A percentile compares a stretch with the other conserved stretches of the same genome.
Evolutionary conservation across 257 asterid species (phyloP).

Genomic region (Scutellaria galericulata): DNA sequence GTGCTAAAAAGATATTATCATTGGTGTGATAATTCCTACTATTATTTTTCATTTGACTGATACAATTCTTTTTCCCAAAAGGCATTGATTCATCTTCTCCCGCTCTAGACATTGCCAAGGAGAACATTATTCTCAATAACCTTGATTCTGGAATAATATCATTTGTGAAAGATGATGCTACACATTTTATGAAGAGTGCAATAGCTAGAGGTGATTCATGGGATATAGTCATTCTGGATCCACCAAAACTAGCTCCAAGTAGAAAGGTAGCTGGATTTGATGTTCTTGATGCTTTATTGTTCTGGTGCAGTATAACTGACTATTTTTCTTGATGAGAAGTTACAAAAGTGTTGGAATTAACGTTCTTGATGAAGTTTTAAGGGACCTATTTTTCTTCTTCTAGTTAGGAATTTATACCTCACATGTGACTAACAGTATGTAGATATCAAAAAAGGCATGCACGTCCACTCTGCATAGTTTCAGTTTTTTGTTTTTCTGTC

Average conservation of each 20-base stretch:
- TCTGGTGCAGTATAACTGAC: not conserved
- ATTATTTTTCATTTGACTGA: not conserved
- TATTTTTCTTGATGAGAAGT: slow-evolving; percentile 17
- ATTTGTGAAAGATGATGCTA: slow-evolving; percentile 76
- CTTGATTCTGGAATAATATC: slow-evolving; percentile 60
- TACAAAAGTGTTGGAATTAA: too few relatives aligned
- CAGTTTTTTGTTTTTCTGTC: not conserved
- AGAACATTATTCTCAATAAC: slow-evolving; percentile 69
- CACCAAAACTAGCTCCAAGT: slow-evolving; percentile 91
- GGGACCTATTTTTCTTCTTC: not conserved
- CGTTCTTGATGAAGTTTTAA: not conserved
- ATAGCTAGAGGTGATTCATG: slow-evolving; percentile 69
- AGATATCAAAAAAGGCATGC: not conserved
- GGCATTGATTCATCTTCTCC: slow-evolving; percentile 92
- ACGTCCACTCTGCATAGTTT: not conserved
- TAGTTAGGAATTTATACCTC: not conserved
- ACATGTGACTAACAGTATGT: not conserved
- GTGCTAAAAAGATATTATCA: not conserved
- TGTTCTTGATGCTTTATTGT: slow-evolving; percentile 32
- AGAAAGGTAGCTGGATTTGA: slow-evolving; percentile 57
- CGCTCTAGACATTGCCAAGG: slow-evolving; percentile 77
- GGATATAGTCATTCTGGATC: slow-evolving; percentile 92
- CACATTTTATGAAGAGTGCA: slow-evolving; percentile 78
- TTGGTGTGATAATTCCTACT: not conserved
- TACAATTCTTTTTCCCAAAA: slow-evolving; percentile 31